Evolutionary conservation across 2,329 filamentous ascomycete species (phyloP).

Genomic region (Phoma herbarum): DNA sequence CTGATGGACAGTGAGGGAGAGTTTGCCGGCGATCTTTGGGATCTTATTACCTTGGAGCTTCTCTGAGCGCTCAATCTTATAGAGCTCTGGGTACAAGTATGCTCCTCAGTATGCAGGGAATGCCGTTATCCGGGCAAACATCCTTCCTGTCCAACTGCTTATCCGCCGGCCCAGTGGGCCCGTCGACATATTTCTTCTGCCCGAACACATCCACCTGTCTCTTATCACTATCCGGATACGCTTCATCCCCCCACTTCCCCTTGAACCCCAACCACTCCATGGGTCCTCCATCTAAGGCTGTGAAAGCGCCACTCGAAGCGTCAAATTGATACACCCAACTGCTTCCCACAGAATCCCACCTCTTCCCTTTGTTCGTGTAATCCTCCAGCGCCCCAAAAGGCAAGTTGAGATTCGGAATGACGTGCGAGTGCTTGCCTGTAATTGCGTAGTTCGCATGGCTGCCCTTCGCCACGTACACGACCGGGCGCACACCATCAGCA

Average conservation of each 20-base stretch:
- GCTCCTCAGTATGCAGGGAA: conserved; percentile 56
- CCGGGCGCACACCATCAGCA: conserved; percentile 63
- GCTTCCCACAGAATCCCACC: conserved; percentile 68
- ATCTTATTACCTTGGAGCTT: neutral
- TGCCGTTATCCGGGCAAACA: conserved; percentile 64
- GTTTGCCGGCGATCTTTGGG: neutral
- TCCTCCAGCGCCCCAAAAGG: conserved; percentile 61
- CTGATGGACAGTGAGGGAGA: neutral
- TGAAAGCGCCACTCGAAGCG: conserved; percentile 53
- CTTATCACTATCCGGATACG: conserved; percentile 62
- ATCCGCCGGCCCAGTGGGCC: conserved; percentile 68
- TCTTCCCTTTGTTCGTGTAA: conserved; percentile 62
- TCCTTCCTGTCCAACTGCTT: conserved; percentile 65
- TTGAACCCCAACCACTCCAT: conserved; percentile 64
- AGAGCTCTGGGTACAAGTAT: conserved; percentile 46
- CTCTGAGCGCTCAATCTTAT: neutral
- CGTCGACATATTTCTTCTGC: conserved; percentile 61
- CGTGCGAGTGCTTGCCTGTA: conserved; percentile 68
- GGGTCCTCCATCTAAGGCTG: conserved; percentile 59
- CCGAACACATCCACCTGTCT: conserved; percentile 59
- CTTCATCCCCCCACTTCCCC: conserved; percentile 70
- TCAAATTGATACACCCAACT: conserved; percentile 67
- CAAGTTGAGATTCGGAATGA: conserved; percentile 68
- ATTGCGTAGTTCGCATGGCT: conserved; percentile 72
- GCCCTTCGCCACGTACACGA: conserved; percentile 67